These are phyloP conservation scores for Candida endomychidarum DNA, from an alignment of 805 yeast genomes.

Conservation along the genomic window DNA sequence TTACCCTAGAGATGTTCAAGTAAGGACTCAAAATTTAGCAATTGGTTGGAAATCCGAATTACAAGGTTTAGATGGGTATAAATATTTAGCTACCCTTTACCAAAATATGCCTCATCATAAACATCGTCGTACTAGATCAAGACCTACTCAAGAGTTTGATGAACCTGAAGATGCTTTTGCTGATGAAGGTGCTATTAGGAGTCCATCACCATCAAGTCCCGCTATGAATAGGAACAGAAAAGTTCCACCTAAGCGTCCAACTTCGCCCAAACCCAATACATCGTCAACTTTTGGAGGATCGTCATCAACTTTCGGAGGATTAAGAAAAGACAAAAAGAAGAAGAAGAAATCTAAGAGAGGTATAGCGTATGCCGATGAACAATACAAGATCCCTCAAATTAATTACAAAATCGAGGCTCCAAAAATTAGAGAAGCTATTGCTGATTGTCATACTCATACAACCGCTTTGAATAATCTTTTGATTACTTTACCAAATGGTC, in stretches of 20 bases:
- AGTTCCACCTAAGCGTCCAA: slow-evolving; percentile 28
- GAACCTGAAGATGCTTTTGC: slow-evolving; percentile 11
- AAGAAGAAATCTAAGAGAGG: slow-evolving; percentile 18
- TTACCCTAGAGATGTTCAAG: slow-evolving; percentile 43
- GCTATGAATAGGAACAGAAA: slow-evolving; percentile 10
- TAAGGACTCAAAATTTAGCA: slow-evolving; percentile 51
- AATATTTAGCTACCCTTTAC: slow-evolving; percentile 48
- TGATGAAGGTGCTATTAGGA: slow-evolving; percentile 10
- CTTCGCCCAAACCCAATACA: slow-evolving; percentile 22
- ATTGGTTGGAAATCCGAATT: slow-evolving; percentile 67
- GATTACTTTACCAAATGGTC: slow-evolving; percentile 42
- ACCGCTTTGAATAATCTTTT: slow-evolving; percentile 61
- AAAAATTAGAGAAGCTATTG: slow-evolving; percentile 62
- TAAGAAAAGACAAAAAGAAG: slow-evolving; percentile 16
- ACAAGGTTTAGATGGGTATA: slow-evolving; percentile 47
- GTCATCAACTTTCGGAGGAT: background rate
- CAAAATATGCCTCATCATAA: slow-evolving; percentile 39
- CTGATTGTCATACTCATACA: slow-evolving; percentile 74
- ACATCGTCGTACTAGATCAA: slow-evolving; percentile 9
- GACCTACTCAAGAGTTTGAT: background rate
- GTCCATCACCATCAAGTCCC: slow-evolving; percentile 17
- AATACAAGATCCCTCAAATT: slow-evolving; percentile 65
- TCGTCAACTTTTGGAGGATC: slow-evolving; percentile 9
- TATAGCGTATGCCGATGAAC: slow-evolving; percentile 41
- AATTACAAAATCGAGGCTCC: slow-evolving; percentile 72